phyloP scores from a whole-genome alignment of 1,284 basidiomycete genomes.

The Ceratobasidium sp. region DNA sequence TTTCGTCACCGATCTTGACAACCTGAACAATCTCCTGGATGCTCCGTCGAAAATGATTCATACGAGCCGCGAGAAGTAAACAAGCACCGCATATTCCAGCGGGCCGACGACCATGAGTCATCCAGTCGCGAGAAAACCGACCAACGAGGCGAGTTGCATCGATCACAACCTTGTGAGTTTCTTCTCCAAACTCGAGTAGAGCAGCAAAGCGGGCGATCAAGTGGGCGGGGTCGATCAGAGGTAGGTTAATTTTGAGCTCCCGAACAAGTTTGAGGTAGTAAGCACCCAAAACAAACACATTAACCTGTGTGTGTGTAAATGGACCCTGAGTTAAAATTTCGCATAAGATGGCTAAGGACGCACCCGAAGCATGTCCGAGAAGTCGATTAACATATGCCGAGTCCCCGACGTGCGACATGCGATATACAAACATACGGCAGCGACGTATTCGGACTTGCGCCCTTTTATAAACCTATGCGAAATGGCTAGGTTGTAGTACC shows the following conservation, averaged over 20 bases:
- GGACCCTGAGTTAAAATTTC: constrained; percentile 4
- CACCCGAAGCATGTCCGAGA: constrained; percentile 89
- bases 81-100: constrained; percentile 98
- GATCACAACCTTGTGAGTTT: constrained; percentile 88
- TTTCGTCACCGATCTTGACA: constrained; percentile 96
- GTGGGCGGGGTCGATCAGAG: constrained; percentile 94
- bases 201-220: constrained; percentile 97
- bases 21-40: constrained; percentile 97
- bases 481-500: constrained; percentile 92
- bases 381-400: constrained; percentile 98
- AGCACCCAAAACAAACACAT: constrained; percentile 96
- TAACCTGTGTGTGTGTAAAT: constrained; percentile 69
- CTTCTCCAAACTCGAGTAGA: constrained; percentile 95
- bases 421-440: constrained; percentile 94
- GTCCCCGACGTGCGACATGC: constrained; percentile 92
- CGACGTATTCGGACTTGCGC: constrained; percentile 88
- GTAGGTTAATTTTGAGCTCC: constrained; percentile 85
- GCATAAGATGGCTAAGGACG: constrained; percentile 41
- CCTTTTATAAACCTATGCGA: constrained; percentile 95
- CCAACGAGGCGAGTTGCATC: constrained; percentile 94
- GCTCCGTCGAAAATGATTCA: constrained; percentile 96
- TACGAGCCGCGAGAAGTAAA: constrained; percentile 91
- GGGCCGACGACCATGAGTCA: constrained; percentile 92
- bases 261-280: constrained; percentile 95
- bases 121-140: constrained; percentile 97